Conservation (phyloP, 2,329 filamentous ascomycete species). For the Cadophora luteo-olivacea region DNA sequence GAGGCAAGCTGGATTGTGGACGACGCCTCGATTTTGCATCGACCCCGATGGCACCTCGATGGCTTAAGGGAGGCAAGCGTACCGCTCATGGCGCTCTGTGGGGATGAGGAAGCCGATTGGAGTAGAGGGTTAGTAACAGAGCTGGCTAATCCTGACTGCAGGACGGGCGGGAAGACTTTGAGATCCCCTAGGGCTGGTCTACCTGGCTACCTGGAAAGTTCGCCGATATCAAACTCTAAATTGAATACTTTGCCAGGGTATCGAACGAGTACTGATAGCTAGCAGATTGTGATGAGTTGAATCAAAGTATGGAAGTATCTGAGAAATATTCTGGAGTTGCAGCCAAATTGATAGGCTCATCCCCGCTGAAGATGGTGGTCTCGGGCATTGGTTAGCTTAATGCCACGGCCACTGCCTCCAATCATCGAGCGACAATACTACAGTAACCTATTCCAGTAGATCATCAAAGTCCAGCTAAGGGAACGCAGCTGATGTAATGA, state of each 20-base stretch:
- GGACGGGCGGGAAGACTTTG: not conserved
- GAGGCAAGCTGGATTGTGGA: not conserved
- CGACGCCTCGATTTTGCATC: not conserved
- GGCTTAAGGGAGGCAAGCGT: not conserved
- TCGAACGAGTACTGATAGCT: not conserved
- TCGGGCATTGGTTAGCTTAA: not conserved
- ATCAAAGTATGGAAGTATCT: too few relatives aligned
- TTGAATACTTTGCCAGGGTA: not conserved
- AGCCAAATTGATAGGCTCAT: not conserved
- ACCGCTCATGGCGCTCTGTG: not conserved
- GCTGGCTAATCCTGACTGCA: not conserved
- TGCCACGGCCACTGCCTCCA: not conserved
- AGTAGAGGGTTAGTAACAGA: not conserved
- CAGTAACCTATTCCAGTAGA: not conserved
- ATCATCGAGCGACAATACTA: not conserved
- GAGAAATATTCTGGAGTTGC: too few relatives aligned
- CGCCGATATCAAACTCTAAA: not conserved
- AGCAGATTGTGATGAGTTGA: too few relatives aligned
- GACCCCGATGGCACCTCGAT: not conserved
- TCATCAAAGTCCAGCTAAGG: not conserved
- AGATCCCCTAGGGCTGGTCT: not conserved
- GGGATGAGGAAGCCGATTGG: not conserved
- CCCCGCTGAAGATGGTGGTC: not conserved
- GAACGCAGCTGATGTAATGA: conserved; percentile 1
- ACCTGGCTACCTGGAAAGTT: not conserved